phyloP scores from a whole-genome alignment of 768 basidiomycete genomes.

The Mycena sanguinolenta region DNA sequence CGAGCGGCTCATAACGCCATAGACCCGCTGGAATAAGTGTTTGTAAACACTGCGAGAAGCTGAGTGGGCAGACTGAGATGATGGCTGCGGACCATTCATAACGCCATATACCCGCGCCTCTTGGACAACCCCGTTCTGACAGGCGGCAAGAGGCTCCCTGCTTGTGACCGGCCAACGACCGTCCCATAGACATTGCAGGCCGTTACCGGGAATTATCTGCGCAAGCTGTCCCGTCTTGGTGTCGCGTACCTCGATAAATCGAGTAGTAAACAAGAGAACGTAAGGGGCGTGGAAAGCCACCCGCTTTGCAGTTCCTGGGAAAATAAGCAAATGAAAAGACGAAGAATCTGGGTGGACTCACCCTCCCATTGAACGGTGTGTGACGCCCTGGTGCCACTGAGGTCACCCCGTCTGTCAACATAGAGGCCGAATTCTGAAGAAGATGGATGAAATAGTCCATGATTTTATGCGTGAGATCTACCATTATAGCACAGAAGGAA shows the following conservation, averaged over 20 bases:
- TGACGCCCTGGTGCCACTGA: conserved; percentile 65
- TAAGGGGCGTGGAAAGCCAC: conserved; percentile 93
- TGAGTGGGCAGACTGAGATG: conserved; percentile 53
- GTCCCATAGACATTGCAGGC: conserved; percentile 92
- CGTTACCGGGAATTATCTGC: conserved; percentile 86
- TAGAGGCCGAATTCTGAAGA: conserved; percentile 88
- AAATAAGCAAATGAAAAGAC: neutral
- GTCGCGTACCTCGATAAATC: conserved; percentile 93
- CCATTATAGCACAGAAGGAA: conserved; percentile 96
- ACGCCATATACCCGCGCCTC: conserved; percentile 91
- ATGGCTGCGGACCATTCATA: conserved; percentile 71
- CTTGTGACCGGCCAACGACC: conserved; percentile 73
- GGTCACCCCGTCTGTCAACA: conserved; percentile 91
- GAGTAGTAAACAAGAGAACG: conserved; percentile 86
- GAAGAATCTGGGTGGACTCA: neutral
- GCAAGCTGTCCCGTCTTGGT: conserved; percentile 83
- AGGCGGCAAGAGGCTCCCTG: conserved; percentile 72
- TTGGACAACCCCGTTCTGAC: conserved; percentile 68
- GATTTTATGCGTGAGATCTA: conserved; percentile 48
- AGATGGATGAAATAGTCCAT: conserved; percentile 17
- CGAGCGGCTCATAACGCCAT: too few species aligned
- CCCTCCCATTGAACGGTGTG: conserved; percentile 95
- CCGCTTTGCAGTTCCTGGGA: conserved; percentile 81
- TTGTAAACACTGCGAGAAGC: conserved; percentile 64
- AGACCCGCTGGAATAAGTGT: too few species aligned